A percentile compares a stretch with the other conserved stretches of the same genome.
Conservation (phyloP, 805 yeast species). For the Pichia nanzhaoensis region DNA sequence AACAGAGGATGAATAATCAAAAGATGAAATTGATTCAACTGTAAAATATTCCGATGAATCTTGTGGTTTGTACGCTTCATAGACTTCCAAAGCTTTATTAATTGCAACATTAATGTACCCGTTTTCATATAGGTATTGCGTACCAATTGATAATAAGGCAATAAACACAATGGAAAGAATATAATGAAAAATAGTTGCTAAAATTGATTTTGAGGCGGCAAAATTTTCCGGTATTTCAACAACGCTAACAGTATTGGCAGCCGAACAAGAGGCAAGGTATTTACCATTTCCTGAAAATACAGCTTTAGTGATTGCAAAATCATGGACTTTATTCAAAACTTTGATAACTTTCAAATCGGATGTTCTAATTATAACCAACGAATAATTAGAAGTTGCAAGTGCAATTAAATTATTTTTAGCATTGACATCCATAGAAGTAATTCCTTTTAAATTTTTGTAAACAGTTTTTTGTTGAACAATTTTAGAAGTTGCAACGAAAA, state of each 20-base stretch:
- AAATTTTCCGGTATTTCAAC: slow-evolving; percentile 50
- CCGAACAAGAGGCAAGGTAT: slow-evolving; percentile 65
- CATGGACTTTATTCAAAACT: slow-evolving; percentile 56
- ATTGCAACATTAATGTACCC: slow-evolving; percentile 24
- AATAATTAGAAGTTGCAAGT: slow-evolving; percentile 59
- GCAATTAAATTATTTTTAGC: slow-evolving; percentile 38
- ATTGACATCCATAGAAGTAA: slow-evolving; percentile 46
- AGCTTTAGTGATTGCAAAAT: slow-evolving; percentile 70
- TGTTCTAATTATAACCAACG: slow-evolving; percentile 50
- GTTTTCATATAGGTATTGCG: slow-evolving; percentile 26
- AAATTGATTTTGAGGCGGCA: slow-evolving; percentile 34
- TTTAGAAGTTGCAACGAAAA: slow-evolving; percentile 36
- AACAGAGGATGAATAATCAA: slow-evolving; percentile 9
- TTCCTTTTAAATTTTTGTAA: slow-evolving; percentile 45
- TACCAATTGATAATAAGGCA: slow-evolving; percentile 19
- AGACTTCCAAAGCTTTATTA: slow-evolving; percentile 17
- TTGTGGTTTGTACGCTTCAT: slow-evolving; percentile 22
- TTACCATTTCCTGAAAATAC: slow-evolving; percentile 63
- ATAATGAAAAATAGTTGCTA: slow-evolving; percentile 23
- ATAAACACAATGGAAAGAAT: slow-evolving; percentile 22
- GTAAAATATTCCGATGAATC: slow-evolving; percentile 32
- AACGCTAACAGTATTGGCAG: slow-evolving; percentile 66
- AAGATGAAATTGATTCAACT: slow-evolving; percentile 23
- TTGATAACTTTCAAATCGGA: slow-evolving; percentile 46
- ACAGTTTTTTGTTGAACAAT: slow-evolving; percentile 37